phyloP scores from a whole-genome alignment of 2,329 filamentous ascomycete genomes.

The Corynespora cassiicola region DNA sequence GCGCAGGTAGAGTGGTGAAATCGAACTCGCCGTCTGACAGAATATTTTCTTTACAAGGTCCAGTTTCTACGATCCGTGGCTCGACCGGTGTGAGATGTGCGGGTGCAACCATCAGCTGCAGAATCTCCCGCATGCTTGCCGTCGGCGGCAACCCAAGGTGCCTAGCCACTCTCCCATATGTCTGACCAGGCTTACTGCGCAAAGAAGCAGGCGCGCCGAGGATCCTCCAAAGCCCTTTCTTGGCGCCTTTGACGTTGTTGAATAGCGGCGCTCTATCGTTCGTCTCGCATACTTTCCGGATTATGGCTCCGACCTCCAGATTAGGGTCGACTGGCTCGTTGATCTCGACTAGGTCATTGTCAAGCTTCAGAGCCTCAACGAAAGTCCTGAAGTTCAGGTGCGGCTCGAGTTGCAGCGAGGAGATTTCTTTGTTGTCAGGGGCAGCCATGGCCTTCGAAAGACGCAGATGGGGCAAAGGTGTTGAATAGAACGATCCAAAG shows the following conservation, averaged over 20 bases:
- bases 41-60: constrained; percentile 53
- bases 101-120: no score
- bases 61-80: no score
- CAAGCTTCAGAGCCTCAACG: constrained; percentile 52
- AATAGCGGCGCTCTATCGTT: constrained; percentile 58
- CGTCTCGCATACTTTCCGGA: constrained; percentile 53
- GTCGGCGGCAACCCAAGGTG: no score
- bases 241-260: constrained; percentile 57
- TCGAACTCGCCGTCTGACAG: constrained; percentile 51
- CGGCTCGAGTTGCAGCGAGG: no score
- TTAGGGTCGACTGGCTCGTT: constrained; percentile 7
- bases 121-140: no score
- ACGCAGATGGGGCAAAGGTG: no score
- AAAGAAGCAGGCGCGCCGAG: constrained; percentile 54
- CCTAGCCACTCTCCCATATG: no score
- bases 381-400: constrained; percentile 54
- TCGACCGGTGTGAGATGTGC: no score
- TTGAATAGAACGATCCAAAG: no score
- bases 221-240: constrained; percentile 57
- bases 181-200: constrained; percentile 35
- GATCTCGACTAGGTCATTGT: constrained; percentile 8
- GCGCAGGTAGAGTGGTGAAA: constrained; percentile 44
- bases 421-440: no score
- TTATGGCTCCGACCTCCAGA: constrained; percentile 51
- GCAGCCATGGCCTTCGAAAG: no score